Base-by-base conservation (phyloP, 139 green algal genomes). In the Closterium sp. region DNA sequence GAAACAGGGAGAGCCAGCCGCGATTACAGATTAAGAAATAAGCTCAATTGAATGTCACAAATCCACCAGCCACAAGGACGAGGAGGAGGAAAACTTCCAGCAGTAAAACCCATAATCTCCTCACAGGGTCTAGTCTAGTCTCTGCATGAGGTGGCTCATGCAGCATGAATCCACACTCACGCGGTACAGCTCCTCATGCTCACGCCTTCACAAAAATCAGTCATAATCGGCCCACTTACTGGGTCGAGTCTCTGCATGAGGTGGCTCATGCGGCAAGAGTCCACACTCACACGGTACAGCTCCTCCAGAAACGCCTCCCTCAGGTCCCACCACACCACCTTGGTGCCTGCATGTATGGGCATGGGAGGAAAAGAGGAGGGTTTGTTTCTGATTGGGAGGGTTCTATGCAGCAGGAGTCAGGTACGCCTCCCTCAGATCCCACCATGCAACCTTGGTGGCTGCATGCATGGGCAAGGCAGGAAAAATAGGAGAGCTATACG, bases 321-420 rank as follows among this genome's bases (percentile, higher is more conserved):
- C 94, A 97, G 89, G 92, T 97, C 96, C 89, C 94, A 96, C 84
- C 94, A 97, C 81, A 97, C 92, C 19, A 95, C 84, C 93, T 96
- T 93, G 25, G 90, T 93, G 25, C 85, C 90, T 92, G 89, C 33
- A 89, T 3, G 36, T 4, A 55, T 12, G 5, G 6, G 36, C 5
- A 55, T 55, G n/a, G n/a, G n/a, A n/a, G n/a, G n/a, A n/a, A n/a
- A n/a, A n/a, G n/a, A n/a, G n/a, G n/a, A n/a, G n/a, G n/a, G n/a
- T n/a, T n/a, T n/a, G n/a, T n/a, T n/a, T n/a, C n/a, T n/a, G n/a
- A n/a, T n/a, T n/a, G n/a, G n/a, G n/a, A n/a, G n/a, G n/a, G n/a
- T n/a, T n/a, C n/a, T n/a, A n/a, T n/a, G n/a, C n/a, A n/a, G n/a
- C n/a, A n/a, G n/a, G n/a, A n/a, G n/a, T n/a, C 87, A 96, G 94